Conservation (phyloP, 2,329 filamentous ascomycete species). For the Harringtonia aguacate region DNA sequence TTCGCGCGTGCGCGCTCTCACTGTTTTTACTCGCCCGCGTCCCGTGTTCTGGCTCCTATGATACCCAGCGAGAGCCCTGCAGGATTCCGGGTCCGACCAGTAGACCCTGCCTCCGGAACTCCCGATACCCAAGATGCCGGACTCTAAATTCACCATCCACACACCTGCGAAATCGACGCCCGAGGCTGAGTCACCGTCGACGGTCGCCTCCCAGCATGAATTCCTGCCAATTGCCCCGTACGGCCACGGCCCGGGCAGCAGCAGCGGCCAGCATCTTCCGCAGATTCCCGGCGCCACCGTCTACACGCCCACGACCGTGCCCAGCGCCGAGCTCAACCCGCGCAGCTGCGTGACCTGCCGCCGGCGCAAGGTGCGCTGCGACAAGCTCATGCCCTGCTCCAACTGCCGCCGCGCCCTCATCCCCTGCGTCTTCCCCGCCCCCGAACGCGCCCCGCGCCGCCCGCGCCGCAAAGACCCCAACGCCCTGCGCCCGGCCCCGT, state of each 20-base stretch:
- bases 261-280: conserved; percentile 9
- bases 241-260: not conserved
- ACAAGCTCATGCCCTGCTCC: conserved; percentile 44
- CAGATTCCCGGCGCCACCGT: conserved; percentile 16
- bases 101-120: no score
- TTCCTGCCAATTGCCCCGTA: conserved; percentile 1
- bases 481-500: conserved; percentile 39
- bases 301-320: conserved; percentile 15
- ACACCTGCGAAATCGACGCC: conserved; percentile 4
- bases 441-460: conserved; percentile 41
- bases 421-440: conserved; percentile 37
- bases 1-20: no score
- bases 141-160: not conserved
- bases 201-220: conserved; percentile 1
- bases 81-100: no score
- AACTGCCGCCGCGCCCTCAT: conserved; percentile 44
- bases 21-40: not conserved
- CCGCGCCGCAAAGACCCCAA: conserved; percentile 53
- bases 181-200: conserved; percentile 9
- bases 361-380: conserved; percentile 45
- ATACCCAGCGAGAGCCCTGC: no score
- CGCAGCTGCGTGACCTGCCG: conserved; percentile 42
- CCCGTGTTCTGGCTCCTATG: no score
- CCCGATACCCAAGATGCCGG: not conserved
- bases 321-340: conserved; percentile 20